These are phyloP conservation scores for Albophoma yamanashiensis DNA, from an alignment of 2,329 filamentous ascomycete species.

Conservation along the genomic window DNA sequence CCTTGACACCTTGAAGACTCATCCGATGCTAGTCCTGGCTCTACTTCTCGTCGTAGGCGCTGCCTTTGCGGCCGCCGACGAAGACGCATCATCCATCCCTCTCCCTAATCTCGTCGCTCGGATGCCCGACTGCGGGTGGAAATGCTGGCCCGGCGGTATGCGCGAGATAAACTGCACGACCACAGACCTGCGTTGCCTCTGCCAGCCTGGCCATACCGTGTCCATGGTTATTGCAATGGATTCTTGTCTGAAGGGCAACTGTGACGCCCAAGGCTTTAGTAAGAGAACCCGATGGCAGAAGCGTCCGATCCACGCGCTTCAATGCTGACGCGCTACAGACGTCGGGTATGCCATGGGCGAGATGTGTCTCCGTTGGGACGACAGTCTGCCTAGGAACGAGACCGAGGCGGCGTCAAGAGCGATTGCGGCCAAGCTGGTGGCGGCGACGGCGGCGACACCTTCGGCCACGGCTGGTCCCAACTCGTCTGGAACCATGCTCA, in stretches of 20 bases:
- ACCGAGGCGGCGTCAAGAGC: background rate
- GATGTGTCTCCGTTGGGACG: background rate
- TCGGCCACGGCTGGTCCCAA: background rate
- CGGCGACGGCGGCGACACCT: background rate
- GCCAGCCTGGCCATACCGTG: background rate
- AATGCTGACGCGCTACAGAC: background rate
- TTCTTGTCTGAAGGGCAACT: background rate
- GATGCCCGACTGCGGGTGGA: background rate
- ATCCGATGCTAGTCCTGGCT: background rate
- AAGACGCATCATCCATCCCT: background rate
- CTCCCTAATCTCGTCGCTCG: background rate
- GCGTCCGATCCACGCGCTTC: background rate
- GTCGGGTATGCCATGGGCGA: background rate
- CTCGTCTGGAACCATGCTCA: background rate
- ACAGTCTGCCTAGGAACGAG: background rate
- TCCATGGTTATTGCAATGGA: background rate
- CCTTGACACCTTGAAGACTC: background rate
- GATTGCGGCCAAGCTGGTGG: background rate
- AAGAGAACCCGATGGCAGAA: background rate
- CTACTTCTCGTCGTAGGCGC: background rate
- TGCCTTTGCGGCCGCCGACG: background rate
- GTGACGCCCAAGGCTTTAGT: background rate
- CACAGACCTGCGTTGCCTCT: background rate
- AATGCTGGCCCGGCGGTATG: background rate
- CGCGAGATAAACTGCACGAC: background rate